These are phyloP conservation scores for Arbutus unedo DNA, from an alignment of 148 eudicot genomes.

Conservation along the genomic window DNA sequence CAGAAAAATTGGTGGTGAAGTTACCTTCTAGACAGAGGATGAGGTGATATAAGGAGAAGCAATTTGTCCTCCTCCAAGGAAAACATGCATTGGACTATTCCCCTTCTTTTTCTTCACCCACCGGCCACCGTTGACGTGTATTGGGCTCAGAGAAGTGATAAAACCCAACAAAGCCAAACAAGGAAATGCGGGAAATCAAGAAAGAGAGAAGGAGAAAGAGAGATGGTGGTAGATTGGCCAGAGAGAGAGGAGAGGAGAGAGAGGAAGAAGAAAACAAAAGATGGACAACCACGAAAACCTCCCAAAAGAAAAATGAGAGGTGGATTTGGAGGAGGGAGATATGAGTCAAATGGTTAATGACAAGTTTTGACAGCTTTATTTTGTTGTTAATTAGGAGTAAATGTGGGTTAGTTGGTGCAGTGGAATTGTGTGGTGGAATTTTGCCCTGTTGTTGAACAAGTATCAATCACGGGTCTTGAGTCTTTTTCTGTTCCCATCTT, in stretches of 20 bases:
- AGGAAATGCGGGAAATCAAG: too few species aligned
- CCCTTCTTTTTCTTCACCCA: conserved; percentile 10
- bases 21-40: conserved; percentile 26
- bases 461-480: neutral
- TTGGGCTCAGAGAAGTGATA: neutral
- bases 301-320: conserved; percentile 14
- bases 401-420: neutral
- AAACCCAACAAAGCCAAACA: neutral
- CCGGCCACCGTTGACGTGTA: neutral
- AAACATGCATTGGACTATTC: neutral
- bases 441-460: conserved; percentile 1
- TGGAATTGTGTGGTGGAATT: neutral
- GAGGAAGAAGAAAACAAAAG: conserved; percentile 2
- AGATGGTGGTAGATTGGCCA: neutral
- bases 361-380: neutral
- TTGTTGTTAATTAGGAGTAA: neutral
- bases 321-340: conserved; percentile 20
- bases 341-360: conserved; percentile 7
- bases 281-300: conserved; percentile 31
- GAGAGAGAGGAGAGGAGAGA: neutral
- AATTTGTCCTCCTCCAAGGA: conserved; percentile 12
- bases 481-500: neutral
- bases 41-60: conserved; percentile 18
- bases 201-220: neutral
- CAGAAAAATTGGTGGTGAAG: neutral